These are phyloP conservation scores for Eucalyptus tenuipes DNA, from an alignment of 345 rosid genomes.

Conservation along the genomic window DNA sequence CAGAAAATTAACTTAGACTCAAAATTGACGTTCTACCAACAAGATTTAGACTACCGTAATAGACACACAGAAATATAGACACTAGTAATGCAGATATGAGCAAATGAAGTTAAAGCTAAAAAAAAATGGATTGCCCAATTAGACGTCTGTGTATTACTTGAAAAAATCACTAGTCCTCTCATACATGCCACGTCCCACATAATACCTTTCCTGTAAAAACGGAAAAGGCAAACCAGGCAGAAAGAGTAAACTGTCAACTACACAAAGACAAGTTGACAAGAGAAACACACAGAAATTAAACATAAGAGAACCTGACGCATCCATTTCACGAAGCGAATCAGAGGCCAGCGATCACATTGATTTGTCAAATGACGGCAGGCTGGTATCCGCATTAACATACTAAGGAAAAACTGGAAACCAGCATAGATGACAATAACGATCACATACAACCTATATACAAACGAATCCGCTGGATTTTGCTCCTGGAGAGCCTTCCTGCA, in stretches of 20 bases:
- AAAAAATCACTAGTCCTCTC: conserved; percentile 80
- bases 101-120: not conserved
- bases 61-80: not conserved
- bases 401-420: conserved; percentile 63
- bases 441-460: conserved; percentile 51
- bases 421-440: conserved; percentile 73
- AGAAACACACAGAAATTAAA: not conserved
- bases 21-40: not conserved
- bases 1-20: not conserved
- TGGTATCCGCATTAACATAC: conserved; percentile 89
- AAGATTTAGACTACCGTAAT: not conserved
- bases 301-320: conserved; percentile 78
- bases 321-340: conserved; percentile 81
- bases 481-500: conserved; percentile 72
- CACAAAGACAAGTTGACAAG: not conserved
- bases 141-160: conserved; percentile 27
- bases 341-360: conserved; percentile 73
- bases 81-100: not conserved
- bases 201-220: conserved; percentile 68
- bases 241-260: not conserved
- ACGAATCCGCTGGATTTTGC: conserved; percentile 27
- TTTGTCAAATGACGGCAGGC: conserved; percentile 64
- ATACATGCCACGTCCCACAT: conserved; percentile 96
- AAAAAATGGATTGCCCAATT: not conserved
- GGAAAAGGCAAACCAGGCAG: not conserved